phyloP scores from a whole-genome alignment of 108 stramenopile species.

The Skeletonema tropicum region DNA sequence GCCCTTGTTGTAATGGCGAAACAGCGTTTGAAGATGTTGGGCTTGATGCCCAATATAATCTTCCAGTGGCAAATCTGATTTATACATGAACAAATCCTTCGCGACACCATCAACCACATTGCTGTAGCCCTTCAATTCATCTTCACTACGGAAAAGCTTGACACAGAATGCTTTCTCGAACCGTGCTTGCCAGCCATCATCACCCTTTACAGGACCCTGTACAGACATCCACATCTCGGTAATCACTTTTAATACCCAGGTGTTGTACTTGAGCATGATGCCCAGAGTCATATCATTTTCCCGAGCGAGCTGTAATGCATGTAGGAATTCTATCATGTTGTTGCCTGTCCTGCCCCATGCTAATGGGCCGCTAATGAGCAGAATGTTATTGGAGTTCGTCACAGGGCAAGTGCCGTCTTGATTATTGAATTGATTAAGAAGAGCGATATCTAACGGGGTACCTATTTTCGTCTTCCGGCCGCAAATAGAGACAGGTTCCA shows the following conservation, averaged over 20 bases:
- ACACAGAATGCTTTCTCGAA: not conserved
- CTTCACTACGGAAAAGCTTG: not conserved
- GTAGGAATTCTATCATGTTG: not conserved
- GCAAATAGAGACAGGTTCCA: not conserved
- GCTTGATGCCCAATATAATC: not conserved
- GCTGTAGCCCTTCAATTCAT: not conserved
- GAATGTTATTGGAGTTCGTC: too few relatives aligned
- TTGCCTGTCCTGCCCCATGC: not conserved
- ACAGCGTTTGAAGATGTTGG: not conserved
- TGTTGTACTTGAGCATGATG: not conserved
- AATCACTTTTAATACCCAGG: not conserved
- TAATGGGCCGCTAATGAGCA: not conserved
- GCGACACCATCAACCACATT: not conserved
- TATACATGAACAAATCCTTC: not conserved
- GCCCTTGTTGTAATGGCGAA: not conserved
- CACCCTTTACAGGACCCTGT: too few relatives aligned
- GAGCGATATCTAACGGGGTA: not conserved
- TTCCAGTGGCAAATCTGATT: not conserved
- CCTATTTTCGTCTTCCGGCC: too few relatives aligned
- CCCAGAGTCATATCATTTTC: not conserved
- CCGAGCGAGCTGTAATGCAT: not conserved
- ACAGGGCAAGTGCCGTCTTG: not conserved
- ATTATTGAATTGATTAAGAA: not conserved
- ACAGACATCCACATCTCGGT: not conserved
- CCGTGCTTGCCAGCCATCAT: not conserved